Percentiles rank a stretch among this genome's conserved stretches.
Evolutionary conservation across 2,329 filamentous ascomycete species (phyloP).

Genomic region (Nemania serpens): DNA sequence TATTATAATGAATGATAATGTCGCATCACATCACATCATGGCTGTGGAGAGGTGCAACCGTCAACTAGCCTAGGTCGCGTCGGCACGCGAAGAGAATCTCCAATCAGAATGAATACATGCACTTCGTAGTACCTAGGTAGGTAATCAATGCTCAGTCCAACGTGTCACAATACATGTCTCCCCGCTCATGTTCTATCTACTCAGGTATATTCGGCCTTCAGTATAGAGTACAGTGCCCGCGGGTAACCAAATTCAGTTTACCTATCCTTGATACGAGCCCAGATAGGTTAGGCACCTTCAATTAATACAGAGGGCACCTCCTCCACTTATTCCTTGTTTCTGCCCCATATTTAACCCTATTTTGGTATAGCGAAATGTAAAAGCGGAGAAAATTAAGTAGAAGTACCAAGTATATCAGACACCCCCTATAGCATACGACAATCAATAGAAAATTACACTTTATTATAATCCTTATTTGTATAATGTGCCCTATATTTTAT

Average conservation of each 20-base stretch:
- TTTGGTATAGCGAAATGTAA: too few species aligned
- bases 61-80: background rate
- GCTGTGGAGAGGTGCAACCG: background rate
- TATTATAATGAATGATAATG: background rate
- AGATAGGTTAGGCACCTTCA: too few species aligned
- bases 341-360: too few species aligned
- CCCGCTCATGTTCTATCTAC: conserved; percentile 5
- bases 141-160: conserved; percentile 19
- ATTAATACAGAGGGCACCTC: too few species aligned
- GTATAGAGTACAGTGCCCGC: conserved; percentile 7
- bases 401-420: too few species aligned
- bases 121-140: background rate
- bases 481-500: too few species aligned
- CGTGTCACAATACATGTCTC: conserved; percentile 22
- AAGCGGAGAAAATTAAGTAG: too few species aligned
- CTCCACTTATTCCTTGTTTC: too few species aligned
- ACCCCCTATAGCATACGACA: too few species aligned
- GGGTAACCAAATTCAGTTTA: background rate
- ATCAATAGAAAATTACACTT: too few species aligned
- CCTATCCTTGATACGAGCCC: background rate
- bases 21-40: conserved; percentile 1
- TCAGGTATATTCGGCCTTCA: background rate
- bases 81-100: conserved; percentile 2
- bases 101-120: conserved; percentile 1
- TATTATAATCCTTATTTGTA: too few species aligned